A percentile compares a stretch with the other conserved stretches of the same genome.
phyloP scores from a whole-genome alignment of 2,329 filamentous ascomycete genomes.

The Talaromyces piceae region DNA sequence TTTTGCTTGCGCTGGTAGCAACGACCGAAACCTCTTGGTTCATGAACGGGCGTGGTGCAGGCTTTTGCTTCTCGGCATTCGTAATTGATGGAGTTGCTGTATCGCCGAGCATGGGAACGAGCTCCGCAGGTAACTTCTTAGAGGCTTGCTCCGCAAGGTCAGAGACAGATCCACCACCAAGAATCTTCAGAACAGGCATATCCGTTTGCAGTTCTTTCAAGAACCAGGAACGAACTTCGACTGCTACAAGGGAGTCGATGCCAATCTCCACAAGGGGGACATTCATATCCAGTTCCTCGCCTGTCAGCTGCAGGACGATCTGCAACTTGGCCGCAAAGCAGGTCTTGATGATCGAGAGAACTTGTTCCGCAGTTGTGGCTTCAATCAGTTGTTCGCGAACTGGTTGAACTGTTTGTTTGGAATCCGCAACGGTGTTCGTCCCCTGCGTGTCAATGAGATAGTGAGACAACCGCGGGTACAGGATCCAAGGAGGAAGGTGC shows the following conservation, averaged over 20 bases:
- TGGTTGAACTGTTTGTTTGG: too few relatives aligned
- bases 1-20: too few relatives aligned
- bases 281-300: slow-evolving; percentile 39
- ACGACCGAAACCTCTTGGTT: too few relatives aligned
- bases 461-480: slow-evolving; percentile 34
- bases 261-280: slow-evolving; percentile 36
- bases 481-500: slow-evolving; percentile 28
- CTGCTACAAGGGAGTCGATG: slow-evolving; percentile 14
- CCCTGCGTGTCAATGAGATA: too few relatives aligned
- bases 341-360: background rate
- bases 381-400: background rate
- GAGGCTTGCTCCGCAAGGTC: too few relatives aligned
- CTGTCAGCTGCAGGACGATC: slow-evolving; percentile 33
- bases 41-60: too few relatives aligned
- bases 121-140: too few relatives aligned
- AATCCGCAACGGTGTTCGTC: too few relatives aligned
- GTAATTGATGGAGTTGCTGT: background rate
- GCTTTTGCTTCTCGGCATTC: too few relatives aligned
- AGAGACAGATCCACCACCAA: slow-evolving; percentile 22
- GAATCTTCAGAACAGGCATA: slow-evolving; percentile 41
- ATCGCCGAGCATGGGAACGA: background rate
- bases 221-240: slow-evolving; percentile 33
- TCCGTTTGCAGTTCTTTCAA: slow-evolving; percentile 37
- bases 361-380: background rate
- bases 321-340: slow-evolving; percentile 22